Base-by-base conservation (phyloP, 768 basidiomycete genomes). In the Phylloporus rhodoxanthus region DNA sequence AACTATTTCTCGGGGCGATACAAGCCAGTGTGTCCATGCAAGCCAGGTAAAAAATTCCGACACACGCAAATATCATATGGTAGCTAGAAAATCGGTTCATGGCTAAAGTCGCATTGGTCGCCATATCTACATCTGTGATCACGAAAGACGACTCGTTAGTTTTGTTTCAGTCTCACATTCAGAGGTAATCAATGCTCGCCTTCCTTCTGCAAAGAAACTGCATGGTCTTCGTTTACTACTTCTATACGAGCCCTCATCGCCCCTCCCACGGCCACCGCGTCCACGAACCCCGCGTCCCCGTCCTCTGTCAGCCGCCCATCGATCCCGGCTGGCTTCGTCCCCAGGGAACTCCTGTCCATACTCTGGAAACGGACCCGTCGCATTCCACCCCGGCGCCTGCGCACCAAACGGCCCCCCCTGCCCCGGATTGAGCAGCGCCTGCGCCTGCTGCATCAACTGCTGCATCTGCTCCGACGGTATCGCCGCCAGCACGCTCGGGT, bases 191-290 rank as follows among this genome's bases (percentile, higher is more conserved):
- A 67, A 76, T 80, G 85, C 88, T 90, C 82, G 85, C 88, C 87
- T 90, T 87, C 87, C 88, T 80, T 82, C 78, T 74, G 80, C 80
- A 80, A 82, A 90, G 76, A 90, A 91, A 78, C 76, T 85, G 85
- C 88, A 91, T 72, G 85, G 83, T 82, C 80, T 82, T 82, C 84
- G 81, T 82, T 82, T 88, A 80, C 74, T 86, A 70, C 78, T 77
- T 84, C 78, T 85, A 84, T 75, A 80, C 57, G 79, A 81, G 52
- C 76, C 78, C 38, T 78, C 78, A 34, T 75, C 78, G 51, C 74
- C 75, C 47, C 69, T 63, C 51, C 80, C 78, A 43, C 84, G 69
- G 48, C 82, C 81, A 47, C 61, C 81, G 45, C 82, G 71, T 32
- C 85, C 80, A 44, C 81, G 72, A 38, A 77, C 74, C 45, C 81